phyloP scores from a whole-genome alignment of 2,329 filamentous ascomycete species.

The Teratosphaeria zuluensis region DNA sequence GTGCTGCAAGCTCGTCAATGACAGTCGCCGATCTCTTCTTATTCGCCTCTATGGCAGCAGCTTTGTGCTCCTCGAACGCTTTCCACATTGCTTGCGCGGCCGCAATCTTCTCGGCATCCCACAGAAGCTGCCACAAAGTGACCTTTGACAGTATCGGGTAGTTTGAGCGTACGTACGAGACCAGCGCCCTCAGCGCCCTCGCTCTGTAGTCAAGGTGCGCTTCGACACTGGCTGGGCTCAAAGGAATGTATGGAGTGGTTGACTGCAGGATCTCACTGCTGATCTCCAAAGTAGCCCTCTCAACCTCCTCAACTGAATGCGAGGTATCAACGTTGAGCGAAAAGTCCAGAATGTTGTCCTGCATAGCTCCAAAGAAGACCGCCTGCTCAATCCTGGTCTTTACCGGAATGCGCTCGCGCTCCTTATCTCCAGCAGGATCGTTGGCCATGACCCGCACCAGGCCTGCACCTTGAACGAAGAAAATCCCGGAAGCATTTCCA shows the following conservation, averaged over 20 bases:
- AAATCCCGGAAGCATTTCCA: constrained; percentile 29
- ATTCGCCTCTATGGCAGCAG: constrained; percentile 29
- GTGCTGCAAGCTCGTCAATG: constrained; percentile 63
- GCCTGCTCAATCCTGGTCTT: constrained; percentile 90
- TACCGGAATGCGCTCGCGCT: constrained; percentile 52
- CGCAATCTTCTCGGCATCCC: constrained; percentile 81
- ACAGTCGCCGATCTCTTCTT: constrained; percentile 56
- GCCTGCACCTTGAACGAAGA: constrained; percentile 50
- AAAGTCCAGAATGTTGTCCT: constrained; percentile 75
- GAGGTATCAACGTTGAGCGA: constrained; percentile 52
- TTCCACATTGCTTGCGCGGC: constrained; percentile 74
- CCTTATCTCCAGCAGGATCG: constrained; percentile 52
- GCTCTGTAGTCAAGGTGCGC: constrained; percentile 67
- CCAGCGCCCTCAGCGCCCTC: constrained; percentile 65
- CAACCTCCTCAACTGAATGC: constrained; percentile 62
- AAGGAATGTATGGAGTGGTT: constrained; percentile 62
- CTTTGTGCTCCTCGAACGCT: constrained; percentile 60
- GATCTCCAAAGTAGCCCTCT: constrained; percentile 64
- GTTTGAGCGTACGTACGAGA: constrained; percentile 57
- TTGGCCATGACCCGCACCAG: constrained; percentile 46
- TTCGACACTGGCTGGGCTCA: constrained; percentile 61
- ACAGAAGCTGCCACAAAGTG: constrained; percentile 72
- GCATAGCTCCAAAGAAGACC: constrained; percentile 76
- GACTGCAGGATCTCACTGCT: constrained; percentile 77
- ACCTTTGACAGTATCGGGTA: constrained; percentile 54